Evolutionary conservation across 805 yeast species (phyloP), one percentile per base, ranked within the genome.

Genomic region (Yueomyces sp.): DNA sequence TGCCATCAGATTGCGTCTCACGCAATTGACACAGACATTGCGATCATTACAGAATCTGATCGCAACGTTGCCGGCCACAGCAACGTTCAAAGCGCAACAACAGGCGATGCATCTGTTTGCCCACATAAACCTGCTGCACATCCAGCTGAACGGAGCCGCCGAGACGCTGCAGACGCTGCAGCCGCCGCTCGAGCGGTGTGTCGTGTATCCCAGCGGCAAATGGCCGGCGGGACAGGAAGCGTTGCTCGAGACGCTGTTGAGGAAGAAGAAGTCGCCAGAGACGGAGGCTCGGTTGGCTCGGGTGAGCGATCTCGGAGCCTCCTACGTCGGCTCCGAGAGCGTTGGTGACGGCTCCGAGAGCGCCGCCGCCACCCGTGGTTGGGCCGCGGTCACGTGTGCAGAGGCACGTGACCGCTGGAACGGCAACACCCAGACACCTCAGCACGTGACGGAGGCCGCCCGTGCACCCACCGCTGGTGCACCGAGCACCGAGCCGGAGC

Each of bases 211-310:
- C 1, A 66, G 85, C 43, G 81, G 88, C 0, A 72, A 73, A 26
- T 92, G 90, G 57, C 96, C 96, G 6, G 76, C 94, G 0, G 82
- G 85, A 39, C 88, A 85, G 49, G 88, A 84, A 53, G 84, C 86
- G 2, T 68, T 92, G 34, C 64, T 88, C 42, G 83, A 94, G 0
- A 87, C 96, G 0, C 66, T 92, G 47, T 62, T 92, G 47, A 72
- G 97, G 46, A 92, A 88, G 59, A 90, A 88, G 57, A 81, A 81
- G 41, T 66, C 85, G 8, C 97, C 98, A 0, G 96, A 88, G 49
- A 94, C 90, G 2, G 84, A 79, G 42, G 83, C 77, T 40, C 90
- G 97, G 96, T 74, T 87, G 5, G 69, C 69, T 33, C 60, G 65
- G 26, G 75, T 75, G 2, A 63, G 55, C 38, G 64, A 62, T 37